Evolutionary conservation across 345 rosid genomes (phyloP).

Genomic region (Pistacia integerrima): DNA sequence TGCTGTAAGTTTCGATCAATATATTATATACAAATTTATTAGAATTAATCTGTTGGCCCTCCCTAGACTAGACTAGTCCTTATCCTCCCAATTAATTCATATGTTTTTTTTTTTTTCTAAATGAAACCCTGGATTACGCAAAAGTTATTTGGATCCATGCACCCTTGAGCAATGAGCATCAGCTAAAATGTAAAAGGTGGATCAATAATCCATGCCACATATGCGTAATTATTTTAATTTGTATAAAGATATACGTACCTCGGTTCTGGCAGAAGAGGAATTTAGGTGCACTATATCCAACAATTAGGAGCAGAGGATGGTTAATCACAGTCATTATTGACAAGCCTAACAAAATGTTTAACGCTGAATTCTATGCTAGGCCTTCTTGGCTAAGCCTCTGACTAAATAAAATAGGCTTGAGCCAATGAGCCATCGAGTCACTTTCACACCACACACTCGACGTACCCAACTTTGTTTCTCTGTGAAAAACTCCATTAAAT

Average conservation of each 20-base stretch:
- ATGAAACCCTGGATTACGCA: too few relatives aligned
- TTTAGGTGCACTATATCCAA: background rate
- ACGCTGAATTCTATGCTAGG: background rate
- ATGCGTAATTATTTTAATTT: too few relatives aligned
- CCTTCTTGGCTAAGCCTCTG: slow-evolving; percentile 13
- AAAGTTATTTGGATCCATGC: too few relatives aligned
- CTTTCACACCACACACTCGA: slow-evolving; percentile 19
- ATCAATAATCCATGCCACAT: too few relatives aligned
- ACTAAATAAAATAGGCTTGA: slow-evolving; percentile 17
- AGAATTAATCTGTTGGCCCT: background rate
- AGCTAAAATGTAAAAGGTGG: too few relatives aligned
- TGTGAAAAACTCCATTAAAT: background rate
- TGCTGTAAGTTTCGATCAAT: background rate
- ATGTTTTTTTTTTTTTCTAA: too few relatives aligned
- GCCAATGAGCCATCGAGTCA: slow-evolving; percentile 23
- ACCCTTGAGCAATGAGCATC: too few relatives aligned
- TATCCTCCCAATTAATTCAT: background rate
- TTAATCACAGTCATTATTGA: background rate
- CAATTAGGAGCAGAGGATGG: background rate
- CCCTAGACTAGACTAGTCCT: background rate
- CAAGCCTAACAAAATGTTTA: background rate
- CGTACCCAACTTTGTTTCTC: slow-evolving; percentile 36
- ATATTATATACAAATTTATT: background rate
- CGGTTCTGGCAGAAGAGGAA: background rate
- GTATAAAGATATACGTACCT: too few relatives aligned